phyloP scores from a whole-genome alignment of 371 early-diverging fungal species.

The Mucor irregularis region DNA sequence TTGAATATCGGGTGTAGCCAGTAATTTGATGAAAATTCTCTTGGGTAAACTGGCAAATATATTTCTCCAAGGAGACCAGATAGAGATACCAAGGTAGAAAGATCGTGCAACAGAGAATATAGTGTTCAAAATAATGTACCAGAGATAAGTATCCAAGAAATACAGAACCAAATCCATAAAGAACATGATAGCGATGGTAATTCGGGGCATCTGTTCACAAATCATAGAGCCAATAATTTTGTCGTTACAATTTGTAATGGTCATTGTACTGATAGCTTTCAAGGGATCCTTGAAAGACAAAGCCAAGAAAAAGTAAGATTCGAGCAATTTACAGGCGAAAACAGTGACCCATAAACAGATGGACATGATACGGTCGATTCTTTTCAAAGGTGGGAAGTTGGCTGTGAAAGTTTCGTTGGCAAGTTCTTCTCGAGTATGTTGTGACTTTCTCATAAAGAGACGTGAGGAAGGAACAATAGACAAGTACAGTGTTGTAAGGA shows the following conservation, averaged over 20 bases:
- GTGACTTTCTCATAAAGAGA: conserved; percentile 57
- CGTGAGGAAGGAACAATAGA: conserved; percentile 69
- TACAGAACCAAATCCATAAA: conserved; percentile 78
- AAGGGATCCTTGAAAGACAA: conserved; percentile 84
- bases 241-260: conserved; percentile 61
- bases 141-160: conserved; percentile 89
- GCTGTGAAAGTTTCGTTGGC: conserved; percentile 77
- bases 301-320: conserved; percentile 85
- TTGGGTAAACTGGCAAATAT: conserved; percentile 86
- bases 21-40: conserved; percentile 78
- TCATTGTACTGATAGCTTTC: conserved; percentile 64
- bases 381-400: conserved; percentile 75
- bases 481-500: conserved; percentile 66
- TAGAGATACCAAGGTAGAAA: conserved; percentile 82
- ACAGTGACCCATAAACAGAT: conserved; percentile 77
- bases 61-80: conserved; percentile 89
- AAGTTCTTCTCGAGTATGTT: conserved; percentile 43
- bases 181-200: conserved; percentile 80
- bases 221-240: conserved; percentile 45
- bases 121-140: conserved; percentile 90
- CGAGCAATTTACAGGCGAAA: conserved; percentile 78
- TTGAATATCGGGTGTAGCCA: conserved; percentile 75
- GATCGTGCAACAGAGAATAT: conserved; percentile 79
- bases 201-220: conserved; percentile 69
- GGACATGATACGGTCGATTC: conserved; percentile 76